A percentile compares a stretch with the other conserved stretches of the same genome.
phyloP scores from a whole-genome alignment of 352 stramenopile species.

The Globisporangium abappressorium region DNA sequence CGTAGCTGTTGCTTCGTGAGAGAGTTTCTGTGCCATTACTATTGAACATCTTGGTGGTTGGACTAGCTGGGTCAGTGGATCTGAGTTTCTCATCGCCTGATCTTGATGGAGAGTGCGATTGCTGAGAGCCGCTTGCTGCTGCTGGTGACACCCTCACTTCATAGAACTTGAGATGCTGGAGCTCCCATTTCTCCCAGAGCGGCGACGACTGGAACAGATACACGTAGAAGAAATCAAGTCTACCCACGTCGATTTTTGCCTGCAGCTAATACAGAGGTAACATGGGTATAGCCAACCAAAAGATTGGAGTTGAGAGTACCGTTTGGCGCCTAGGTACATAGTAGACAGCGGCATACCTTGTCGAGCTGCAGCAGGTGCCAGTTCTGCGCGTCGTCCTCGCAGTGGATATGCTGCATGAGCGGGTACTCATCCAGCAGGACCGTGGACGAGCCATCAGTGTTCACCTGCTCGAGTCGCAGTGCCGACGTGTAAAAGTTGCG shows the following conservation, averaged over 20 bases:
- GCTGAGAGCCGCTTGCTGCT: neutral
- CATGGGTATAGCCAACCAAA: too few relatives aligned
- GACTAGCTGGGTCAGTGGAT: too few relatives aligned
- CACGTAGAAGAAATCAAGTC: conserved; percentile 42
- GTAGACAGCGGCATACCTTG: conserved; percentile 24
- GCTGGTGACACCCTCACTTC: neutral
- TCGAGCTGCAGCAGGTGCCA: conserved; percentile 62
- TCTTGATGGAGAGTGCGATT: too few relatives aligned
- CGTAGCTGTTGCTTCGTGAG: neutral
- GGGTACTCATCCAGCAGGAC: conserved; percentile 38
- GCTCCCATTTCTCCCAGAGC: conserved; percentile 56
- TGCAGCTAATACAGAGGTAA: neutral
- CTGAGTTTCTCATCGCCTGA: neutral
- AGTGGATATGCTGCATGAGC: conserved; percentile 60
- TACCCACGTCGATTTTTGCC: conserved; percentile 26
- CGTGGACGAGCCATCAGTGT: conserved; percentile 35
- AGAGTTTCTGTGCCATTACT: neutral
- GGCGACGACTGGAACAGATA: conserved; percentile 60
- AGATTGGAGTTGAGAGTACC: neutral
- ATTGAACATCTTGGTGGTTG: neutral
- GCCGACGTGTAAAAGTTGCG: conserved; percentile 68
- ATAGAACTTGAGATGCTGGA: conserved; percentile 52
- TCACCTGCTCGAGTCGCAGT: conserved; percentile 50
- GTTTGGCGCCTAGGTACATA: neutral
- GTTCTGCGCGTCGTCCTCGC: conserved; percentile 67